Percentiles rank a stretch among this genome's conserved stretches.
These are phyloP conservation scores for Linum tenue DNA, from an alignment of 345 rosid genomes.

Conservation along the genomic window DNA sequence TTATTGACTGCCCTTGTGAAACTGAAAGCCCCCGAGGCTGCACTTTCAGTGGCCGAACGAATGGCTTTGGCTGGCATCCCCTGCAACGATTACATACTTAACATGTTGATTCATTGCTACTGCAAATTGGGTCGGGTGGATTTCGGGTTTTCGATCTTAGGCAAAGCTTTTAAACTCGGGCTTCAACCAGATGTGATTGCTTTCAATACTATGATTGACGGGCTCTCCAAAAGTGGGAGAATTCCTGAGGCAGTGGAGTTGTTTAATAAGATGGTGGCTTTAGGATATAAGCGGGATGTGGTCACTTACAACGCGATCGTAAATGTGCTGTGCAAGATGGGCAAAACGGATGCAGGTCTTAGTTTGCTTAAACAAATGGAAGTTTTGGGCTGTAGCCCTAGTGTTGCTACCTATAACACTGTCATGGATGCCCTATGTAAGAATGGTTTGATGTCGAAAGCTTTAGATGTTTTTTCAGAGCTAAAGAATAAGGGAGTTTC, in stretches of 20 bases:
- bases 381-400: not conserved
- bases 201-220: slow-evolving; percentile 12
- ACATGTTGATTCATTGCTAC: slow-evolving; percentile 11
- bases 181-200: slow-evolving; percentile 1
- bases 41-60: not conserved
- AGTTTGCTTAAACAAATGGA: not conserved
- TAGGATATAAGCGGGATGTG: slow-evolving; percentile 1
- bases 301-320: slow-evolving; percentile 12
- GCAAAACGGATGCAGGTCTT: not conserved
- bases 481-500: slow-evolving; percentile 1
- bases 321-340: slow-evolving; percentile 8
- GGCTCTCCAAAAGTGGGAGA: slow-evolving; percentile 5
- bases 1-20: not conserved
- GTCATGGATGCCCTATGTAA: slow-evolving; percentile 6
- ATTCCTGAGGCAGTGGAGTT: not conserved
- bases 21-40: not conserved
- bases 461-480: not conserved
- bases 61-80: slow-evolving; percentile 1
- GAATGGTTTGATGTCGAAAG: slow-evolving; percentile 3
- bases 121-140: slow-evolving; percentile 3
- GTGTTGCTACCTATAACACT: slow-evolving; percentile 3
- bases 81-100: not conserved
- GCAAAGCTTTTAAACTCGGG: slow-evolving; percentile 8
- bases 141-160: slow-evolving; percentile 11
- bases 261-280: slow-evolving; percentile 2